A percentile compares a stretch with the other conserved stretches of the same genome.
Conservation (phyloP, 1,284 basidiomycete genomes). For the Cerrena zonata region DNA sequence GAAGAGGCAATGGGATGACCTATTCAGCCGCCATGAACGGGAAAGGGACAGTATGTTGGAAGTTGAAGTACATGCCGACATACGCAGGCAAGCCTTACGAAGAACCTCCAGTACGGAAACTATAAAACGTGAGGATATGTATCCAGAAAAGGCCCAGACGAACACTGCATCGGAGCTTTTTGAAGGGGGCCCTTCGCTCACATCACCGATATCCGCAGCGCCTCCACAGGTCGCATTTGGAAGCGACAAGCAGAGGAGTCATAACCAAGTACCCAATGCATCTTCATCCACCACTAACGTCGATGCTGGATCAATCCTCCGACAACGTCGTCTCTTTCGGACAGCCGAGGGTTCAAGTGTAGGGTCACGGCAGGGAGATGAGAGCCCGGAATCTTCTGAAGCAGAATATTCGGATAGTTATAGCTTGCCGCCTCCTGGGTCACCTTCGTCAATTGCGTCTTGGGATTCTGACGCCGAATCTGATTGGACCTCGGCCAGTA, state of each 20-base stretch:
- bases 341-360: neutral
- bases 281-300: neutral
- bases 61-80: slow-evolving; percentile 38
- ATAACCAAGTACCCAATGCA: neutral
- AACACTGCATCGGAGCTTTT: neutral
- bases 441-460: neutral
- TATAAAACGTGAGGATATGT: neutral
- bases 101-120: slow-evolving; percentile 2
- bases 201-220: too few species aligned
- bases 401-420: neutral
- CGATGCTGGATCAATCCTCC: neutral
- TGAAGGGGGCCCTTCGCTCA: too few species aligned
- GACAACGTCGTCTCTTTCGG: neutral
- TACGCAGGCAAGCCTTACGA: slow-evolving; percentile 9
- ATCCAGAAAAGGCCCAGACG: neutral
- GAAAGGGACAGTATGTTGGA: slow-evolving; percentile 52
- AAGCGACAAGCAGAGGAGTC: neutral
- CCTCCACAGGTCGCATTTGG: neutral
- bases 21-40: slow-evolving; percentile 50
- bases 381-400: neutral
- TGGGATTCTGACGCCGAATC: slow-evolving; percentile 1
- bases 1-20: slow-evolving; percentile 49
- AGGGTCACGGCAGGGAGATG: neutral
- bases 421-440: neutral
- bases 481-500: neutral